Base-by-base conservation (phyloP, 495 filamentous ascomycete genomes). In the Neurospora sp. region DNA sequence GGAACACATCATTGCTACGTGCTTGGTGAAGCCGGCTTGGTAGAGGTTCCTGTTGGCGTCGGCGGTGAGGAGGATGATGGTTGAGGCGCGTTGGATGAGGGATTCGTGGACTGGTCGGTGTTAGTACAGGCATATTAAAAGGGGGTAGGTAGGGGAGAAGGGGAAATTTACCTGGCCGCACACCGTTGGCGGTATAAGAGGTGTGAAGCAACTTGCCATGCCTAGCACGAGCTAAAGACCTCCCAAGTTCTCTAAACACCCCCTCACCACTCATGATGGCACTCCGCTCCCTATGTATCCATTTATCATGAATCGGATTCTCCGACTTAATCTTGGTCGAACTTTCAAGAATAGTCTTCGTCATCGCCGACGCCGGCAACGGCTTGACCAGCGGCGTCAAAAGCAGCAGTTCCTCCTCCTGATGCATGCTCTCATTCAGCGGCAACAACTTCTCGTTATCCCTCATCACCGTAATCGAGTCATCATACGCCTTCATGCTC, bases 21-120 rank as follows among this genome's bases (percentile, higher is more conserved):
- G 94, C 79, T 96, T 97, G 37, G 94, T 92, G 79, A 97, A 97
- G 0, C 93, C 93, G 70, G 93, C 89, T 79, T 97, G 94, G 74
- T 97, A 97, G 16, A 95, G 83, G 76, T 97, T 96, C 38, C 93
- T 87, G 79, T 95, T 96, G 16, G 93, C 93, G 82, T 97, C 94
- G 18, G 94, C 94, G 1, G 94, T 97, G 18, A 97, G 85, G 71
- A 97, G 89, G 76, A 97, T 91, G 71, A 97, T 92, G 46, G 91
- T 91, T 70, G 90, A 91, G 6, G 94, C 93, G 76, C 93, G 86
- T 74, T 95, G 92, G 77, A 97, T 96, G 20, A 97, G 83, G 72
- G 93, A 93, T 78, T 97, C 94, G 76, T 97, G 94, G 1, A 96
- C 90, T 85, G 11, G 5, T 69, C 2, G 12, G 1, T 4, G 66